Evolutionary conservation across 495 filamentous ascomycete genomes (phyloP), one percentile per base, ranked within the genome.

Genomic region (Trichocladium uniseriatum): DNA sequence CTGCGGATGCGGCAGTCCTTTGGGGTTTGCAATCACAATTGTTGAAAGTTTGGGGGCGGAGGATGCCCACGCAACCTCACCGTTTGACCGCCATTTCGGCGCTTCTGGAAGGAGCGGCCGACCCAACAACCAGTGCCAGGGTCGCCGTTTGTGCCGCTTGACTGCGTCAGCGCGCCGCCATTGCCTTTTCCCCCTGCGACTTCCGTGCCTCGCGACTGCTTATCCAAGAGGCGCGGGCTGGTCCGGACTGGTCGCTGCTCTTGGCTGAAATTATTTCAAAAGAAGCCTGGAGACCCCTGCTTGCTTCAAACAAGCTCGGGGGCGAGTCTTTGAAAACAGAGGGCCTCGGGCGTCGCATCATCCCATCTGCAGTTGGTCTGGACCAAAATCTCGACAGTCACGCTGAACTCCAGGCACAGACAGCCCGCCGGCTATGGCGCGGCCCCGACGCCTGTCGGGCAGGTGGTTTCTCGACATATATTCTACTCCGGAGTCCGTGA

Each of bases 71-170:
- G 21, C 9, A 21, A 43, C 16, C 20, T 43, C 8, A 9, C 37
- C 35, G 36, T 19, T 41, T 49, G 52, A 53, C 51, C 51, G 51
- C 51, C 40, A 16, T 54, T 54, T 54, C 20, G 45, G 27, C 29
- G 35, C 15, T 44, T 29, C 46, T 39, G 41, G 31, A 44, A 36
- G 41, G 35, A 27, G 31, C 14, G 20, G 28, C 36, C 28, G 8
- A 11, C 36, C 16, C 37, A 34, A 27, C 6, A 11, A 9, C n/a
- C n/a, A n/a, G n/a, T n/a, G n/a, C n/a, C n/a, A 13, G 32, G 20
- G 18, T 31, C 29, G 28, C 31, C 29, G 36, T 54, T 49, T 43
- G 47, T 20, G 52, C 47, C 47, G 47, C 42, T 21, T 6, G 42
- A 45, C 36, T 46, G 46, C 47, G 37, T 46, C 34, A 46, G 27